These are phyloP conservation scores for Colletotrichum noveboracense DNA, from an alignment of 2,329 filamentous ascomycete genomes.

Conservation along the genomic window DNA sequence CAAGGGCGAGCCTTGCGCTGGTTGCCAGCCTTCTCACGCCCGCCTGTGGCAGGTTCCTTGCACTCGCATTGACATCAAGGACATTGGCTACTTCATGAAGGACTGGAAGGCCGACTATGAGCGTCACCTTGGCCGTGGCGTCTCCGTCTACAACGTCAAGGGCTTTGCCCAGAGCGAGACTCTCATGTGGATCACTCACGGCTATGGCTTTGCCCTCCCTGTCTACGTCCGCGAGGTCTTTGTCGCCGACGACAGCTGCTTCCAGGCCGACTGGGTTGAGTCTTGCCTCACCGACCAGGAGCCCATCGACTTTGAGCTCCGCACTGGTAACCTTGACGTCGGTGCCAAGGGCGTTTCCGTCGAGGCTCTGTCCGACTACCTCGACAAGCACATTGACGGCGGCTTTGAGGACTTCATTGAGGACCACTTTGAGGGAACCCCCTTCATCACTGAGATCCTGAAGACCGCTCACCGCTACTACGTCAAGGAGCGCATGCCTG, in stretches of 20 bases:
- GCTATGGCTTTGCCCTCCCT: constrained; percentile 90
- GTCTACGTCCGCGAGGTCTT: constrained; percentile 94
- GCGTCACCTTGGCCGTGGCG: constrained; percentile 83
- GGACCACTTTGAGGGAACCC: constrained; percentile 94
- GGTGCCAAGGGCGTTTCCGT: constrained; percentile 87
- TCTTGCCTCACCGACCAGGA: constrained; percentile 70
- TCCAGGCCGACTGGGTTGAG: constrained; percentile 94
- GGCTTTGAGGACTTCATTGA: constrained; percentile 94
- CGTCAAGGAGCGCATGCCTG: constrained; percentile 82
- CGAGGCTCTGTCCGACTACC: constrained; percentile 84
- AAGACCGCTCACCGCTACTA: constrained; percentile 97
- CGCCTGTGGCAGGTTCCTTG: constrained; percentile 97
- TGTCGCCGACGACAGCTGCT: constrained; percentile 90
- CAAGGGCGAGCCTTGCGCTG: constrained; percentile 94
- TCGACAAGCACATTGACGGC: constrained; percentile 92
- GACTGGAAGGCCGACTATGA: constrained; percentile 98
- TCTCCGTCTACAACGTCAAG: constrained; percentile 95
- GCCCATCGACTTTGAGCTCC: constrained; percentile 82
- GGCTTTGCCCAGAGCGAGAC: constrained; percentile 73
- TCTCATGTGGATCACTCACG: constrained; percentile 91
- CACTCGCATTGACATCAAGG: constrained; percentile 98
- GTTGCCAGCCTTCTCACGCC: constrained; percentile 94
- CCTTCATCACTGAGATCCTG: constrained; percentile 92
- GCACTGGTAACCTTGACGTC: constrained; percentile 87
- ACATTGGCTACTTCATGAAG: constrained; percentile 98